Evolutionary conservation across 306 rosid genomes (phyloP).

Genomic region (Rosa multiflora): DNA sequence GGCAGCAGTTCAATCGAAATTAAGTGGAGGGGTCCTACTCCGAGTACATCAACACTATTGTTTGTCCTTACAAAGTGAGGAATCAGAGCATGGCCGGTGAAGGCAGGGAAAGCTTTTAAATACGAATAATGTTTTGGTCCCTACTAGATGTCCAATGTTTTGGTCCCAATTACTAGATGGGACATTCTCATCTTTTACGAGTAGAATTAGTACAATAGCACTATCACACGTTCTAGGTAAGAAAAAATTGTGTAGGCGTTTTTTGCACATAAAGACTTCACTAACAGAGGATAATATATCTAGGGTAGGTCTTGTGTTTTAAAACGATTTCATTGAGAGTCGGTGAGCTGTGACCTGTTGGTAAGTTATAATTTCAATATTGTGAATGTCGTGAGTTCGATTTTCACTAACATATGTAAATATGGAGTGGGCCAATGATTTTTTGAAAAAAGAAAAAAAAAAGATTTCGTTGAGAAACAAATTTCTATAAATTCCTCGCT

Average conservation of each 20-base stretch:
- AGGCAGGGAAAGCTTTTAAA: background rate
- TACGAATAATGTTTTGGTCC: background rate
- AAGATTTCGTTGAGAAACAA: too few species aligned
- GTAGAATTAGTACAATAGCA: background rate
- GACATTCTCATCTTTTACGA: background rate
- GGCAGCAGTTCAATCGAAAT: background rate
- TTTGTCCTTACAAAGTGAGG: background rate
- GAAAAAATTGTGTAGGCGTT: background rate
- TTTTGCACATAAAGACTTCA: background rate
- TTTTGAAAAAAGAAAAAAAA: too few species aligned
- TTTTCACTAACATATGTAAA: too few species aligned
- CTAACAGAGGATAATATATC: background rate
- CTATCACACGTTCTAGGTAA: background rate
- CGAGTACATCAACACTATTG: background rate
- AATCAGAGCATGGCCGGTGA: background rate
- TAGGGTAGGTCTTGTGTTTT: too few species aligned
- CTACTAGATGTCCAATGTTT: background rate
- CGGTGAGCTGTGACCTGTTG: too few species aligned
- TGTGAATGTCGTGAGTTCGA: too few species aligned
- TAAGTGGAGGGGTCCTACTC: constrained; percentile 4
- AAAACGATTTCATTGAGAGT: too few species aligned
- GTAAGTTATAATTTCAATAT: too few species aligned
- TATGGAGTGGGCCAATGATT: too few species aligned
- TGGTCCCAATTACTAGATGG: background rate
- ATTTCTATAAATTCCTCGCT: too few species aligned